These are phyloP conservation scores for Hemileccinum rubropunctum DNA, from an alignment of 768 basidiomycete genomes.

Conservation along the genomic window DNA sequence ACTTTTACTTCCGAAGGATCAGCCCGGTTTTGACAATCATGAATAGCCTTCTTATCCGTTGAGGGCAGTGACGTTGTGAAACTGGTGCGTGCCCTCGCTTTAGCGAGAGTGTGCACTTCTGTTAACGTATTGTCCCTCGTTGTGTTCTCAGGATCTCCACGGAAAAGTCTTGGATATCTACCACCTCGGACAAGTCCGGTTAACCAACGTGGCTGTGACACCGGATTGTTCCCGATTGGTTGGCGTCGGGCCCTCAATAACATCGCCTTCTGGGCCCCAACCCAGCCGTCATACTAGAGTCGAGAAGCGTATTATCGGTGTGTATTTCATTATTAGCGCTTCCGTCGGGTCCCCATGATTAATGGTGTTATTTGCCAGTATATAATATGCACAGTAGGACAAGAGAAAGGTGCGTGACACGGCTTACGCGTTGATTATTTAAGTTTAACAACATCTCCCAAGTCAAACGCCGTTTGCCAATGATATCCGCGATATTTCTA, in stretches of 20 bases:
- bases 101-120: constrained; percentile 6
- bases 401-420: constrained; percentile 41
- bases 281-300: constrained; percentile 47
- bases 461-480: constrained; percentile 56
- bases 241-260: constrained; percentile 47
- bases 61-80: constrained; percentile 48
- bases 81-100: constrained; percentile 31
- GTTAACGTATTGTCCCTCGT: constrained; percentile 14
- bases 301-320: constrained; percentile 54
- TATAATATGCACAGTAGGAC: constrained; percentile 45
- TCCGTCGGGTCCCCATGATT: background rate
- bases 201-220: constrained; percentile 51
- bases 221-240: constrained; percentile 45
- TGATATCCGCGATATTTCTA: constrained; percentile 51
- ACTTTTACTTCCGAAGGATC: constrained; percentile 4
- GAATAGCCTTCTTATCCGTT: constrained; percentile 49
- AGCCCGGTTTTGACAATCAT: constrained; percentile 12
- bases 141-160: constrained; percentile 37
- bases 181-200: constrained; percentile 41
- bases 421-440: background rate
- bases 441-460: constrained; percentile 16
- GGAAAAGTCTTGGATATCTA: constrained; percentile 45
- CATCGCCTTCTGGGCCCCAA: constrained; percentile 41
- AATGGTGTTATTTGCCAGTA: constrained; percentile 28
- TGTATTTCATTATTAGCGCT: constrained; percentile 11